Evolutionary conservation across 805 yeast genomes (phyloP).

Genomic region (Starmerella stellata): DNA sequence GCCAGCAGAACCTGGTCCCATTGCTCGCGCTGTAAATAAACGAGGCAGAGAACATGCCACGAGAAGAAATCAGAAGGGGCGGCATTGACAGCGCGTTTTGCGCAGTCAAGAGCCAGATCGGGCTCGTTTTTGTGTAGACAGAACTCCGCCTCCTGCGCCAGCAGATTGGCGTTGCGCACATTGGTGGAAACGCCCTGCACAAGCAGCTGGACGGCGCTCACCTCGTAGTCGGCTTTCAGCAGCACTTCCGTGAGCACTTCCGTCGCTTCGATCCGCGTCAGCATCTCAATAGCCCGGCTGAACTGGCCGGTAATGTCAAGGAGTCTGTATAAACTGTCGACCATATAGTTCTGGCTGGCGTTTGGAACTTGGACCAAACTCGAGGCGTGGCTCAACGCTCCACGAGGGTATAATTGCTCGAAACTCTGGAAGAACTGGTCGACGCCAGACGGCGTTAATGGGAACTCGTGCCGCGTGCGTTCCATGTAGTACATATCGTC

Average conservation of each 20-base stretch:
- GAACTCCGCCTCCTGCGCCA: conserved; percentile 47
- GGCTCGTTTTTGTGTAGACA: conserved; percentile 36
- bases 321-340: conserved; percentile 52
- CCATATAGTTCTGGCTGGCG: conserved; percentile 44
- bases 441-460: conserved; percentile 34
- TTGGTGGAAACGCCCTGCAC: conserved; percentile 26
- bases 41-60: conserved; percentile 49
- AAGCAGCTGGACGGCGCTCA: conserved; percentile 31
- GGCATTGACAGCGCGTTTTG: conserved; percentile 41
- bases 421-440: conserved; percentile 43
- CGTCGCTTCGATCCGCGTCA: conserved; percentile 37
- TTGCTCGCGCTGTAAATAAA: conserved; percentile 39
- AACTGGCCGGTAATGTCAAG: conserved; percentile 48
- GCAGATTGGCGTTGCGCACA: conserved; percentile 40
- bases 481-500: conserved; percentile 60
- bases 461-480: conserved; percentile 73
- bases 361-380: conserved; percentile 57
- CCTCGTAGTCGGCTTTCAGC: conserved; percentile 29
- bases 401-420: conserved; percentile 46
- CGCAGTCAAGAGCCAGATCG: conserved; percentile 39
- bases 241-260: conserved; percentile 30
- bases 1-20: conserved; percentile 44
- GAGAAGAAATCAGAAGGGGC: conserved; percentile 61
- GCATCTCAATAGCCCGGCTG: conserved; percentile 41
- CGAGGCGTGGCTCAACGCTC: conserved; percentile 47